Evolutionary conservation across 2,329 filamentous ascomycete species (phyloP), one percentile per base, ranked within the genome.

Genomic region (Stachybotrys chartarum): DNA sequence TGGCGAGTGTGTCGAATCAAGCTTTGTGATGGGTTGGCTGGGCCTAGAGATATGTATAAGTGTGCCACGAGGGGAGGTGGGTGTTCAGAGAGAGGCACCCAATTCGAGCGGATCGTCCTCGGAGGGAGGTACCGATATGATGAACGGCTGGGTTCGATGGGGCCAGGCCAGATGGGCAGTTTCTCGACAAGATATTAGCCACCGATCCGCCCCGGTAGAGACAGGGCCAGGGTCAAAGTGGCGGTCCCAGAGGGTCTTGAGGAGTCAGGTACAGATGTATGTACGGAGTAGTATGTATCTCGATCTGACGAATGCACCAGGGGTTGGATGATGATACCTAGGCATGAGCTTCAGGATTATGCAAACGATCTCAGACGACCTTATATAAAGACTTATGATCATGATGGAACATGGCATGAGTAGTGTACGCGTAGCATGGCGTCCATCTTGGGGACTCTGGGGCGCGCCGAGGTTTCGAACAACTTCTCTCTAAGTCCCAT

Each of bases 181-280:
- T 39, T 39, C 10, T 31, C 3, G 35, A 50, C 48, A 32, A 52
- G 50, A 52, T 52, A 52, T 44, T 51, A 69, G 70, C 69, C 56
- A 56, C 55, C 54, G 50, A 55, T 53, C 47, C 32, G 52, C 54
- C 58, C 58, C 53, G 55, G 51, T 51, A 35, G 16, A 18, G 53
- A 35, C 50, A 56, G 53, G 54, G 52, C 53, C 55, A 59, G 56
- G 53, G 54, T 42, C 35, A 42, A 14, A 42, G 35, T 42, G 35
- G 35, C 35, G 35, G 35, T 42, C 35, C 35, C 35, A 42, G 35
- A 42, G 35, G 35, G 35, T 42, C 35, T 42, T 42, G 14, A 42
- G 35, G 14, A 42, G 35, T 42, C 8, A 42, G 24, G 24, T 24
- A 24, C 24, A 24, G 35, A 3, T 42, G 35, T 10, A 5, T 10